Base-by-base conservation (phyloP, 1,139 yeast species). In the Pichia sp. region DNA sequence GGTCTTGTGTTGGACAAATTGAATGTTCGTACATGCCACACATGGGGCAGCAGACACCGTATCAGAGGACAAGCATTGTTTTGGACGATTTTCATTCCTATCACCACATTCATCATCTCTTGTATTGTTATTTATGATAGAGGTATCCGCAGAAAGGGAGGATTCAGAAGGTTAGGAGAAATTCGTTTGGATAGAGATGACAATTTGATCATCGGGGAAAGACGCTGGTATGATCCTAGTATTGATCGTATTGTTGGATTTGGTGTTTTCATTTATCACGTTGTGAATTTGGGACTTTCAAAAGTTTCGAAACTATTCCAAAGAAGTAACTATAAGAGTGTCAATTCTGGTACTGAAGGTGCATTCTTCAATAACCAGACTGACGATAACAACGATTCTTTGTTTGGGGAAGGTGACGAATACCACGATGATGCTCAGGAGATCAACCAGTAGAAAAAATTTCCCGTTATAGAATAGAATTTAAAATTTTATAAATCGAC, bases 141-240 rank as follows among this genome's bases (percentile, higher is more conserved):
- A 57, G 96, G 96, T 18, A 80, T 85, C 49, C 77, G 85, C 52
- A 76, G 95, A 65, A 81, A 85, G 63, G 90, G 93, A 44, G 90
- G 96, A 8, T 83, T 87, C 64, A 74, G 82, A 51, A 73, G 89
- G 58, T 81, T 87, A 60, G 96, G 97, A n/a, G 96, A 86, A 63
- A 91, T 91, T 48, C 74, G 96, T 58, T 75, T 91, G 42, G 93
- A 83, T 48, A 79, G 72, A 38, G 90, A 83, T 39, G 88, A 83
- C 46, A 79, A 75, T 43, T 70, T 78, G 57, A 71, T 74, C 21
- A 76, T 87, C 14, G 79, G 85, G 50, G 93, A 85, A 63, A 79
- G 85, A 51, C 81, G 81, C 54, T 60, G 62, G 14, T 73, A 81
- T 17, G 93, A 85, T 62, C 76, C 70, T 42, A 75, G 76, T 15